Evolutionary conservation across 2,329 filamentous ascomycete species (phyloP).

Genomic region (Microdochium paspali): DNA sequence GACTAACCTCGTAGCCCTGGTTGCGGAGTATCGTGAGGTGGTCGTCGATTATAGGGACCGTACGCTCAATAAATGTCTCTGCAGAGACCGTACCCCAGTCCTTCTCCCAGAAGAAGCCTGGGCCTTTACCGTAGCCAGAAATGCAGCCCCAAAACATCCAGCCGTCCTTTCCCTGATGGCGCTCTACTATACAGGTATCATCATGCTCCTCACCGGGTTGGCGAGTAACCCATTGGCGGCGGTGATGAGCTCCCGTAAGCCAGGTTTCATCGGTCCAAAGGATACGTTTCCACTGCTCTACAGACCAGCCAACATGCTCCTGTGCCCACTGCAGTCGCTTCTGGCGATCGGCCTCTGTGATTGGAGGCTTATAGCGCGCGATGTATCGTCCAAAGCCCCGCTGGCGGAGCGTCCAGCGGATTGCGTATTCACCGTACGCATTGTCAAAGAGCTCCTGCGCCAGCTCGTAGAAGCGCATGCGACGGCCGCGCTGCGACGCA

Average conservation of each 20-base stretch:
- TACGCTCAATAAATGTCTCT: slow-evolving; percentile 11
- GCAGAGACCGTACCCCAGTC: slow-evolving; percentile 16
- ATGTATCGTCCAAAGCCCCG: slow-evolving; percentile 2
- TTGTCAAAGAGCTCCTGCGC: not conserved
- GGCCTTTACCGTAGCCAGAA: slow-evolving; percentile 13
- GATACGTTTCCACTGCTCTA: slow-evolving; percentile 6
- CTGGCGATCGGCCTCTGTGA: slow-evolving; percentile 2
- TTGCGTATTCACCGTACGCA: not conserved
- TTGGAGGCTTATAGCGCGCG: slow-evolving; percentile 3
- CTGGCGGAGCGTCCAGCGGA: slow-evolving; percentile 3
- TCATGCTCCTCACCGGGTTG: slow-evolving; percentile 10
- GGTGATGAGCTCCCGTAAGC: slow-evolving; percentile 6
- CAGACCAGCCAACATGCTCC: slow-evolving; percentile 3
- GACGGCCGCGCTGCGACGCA: not conserved
- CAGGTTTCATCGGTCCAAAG: slow-evolving; percentile 12
- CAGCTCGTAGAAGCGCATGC: not conserved
- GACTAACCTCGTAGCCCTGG: not conserved
- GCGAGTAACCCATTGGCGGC: slow-evolving; percentile 8
- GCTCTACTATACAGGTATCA: slow-evolving; percentile 11
- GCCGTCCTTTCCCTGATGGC: slow-evolving; percentile 9
- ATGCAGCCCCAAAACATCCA: slow-evolving; percentile 21
- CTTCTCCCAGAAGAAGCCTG: slow-evolving; percentile 19
- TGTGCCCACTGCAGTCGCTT: slow-evolving; percentile 1
- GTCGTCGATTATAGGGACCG: slow-evolving; percentile 6
- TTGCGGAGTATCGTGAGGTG: slow-evolving; percentile 1